A percentile compares a stretch with the other conserved stretches of the same genome.
These are phyloP conservation scores for Geotrichum aggregatum DNA, from an alignment of 1,139 yeast species.

Conservation along the genomic window DNA sequence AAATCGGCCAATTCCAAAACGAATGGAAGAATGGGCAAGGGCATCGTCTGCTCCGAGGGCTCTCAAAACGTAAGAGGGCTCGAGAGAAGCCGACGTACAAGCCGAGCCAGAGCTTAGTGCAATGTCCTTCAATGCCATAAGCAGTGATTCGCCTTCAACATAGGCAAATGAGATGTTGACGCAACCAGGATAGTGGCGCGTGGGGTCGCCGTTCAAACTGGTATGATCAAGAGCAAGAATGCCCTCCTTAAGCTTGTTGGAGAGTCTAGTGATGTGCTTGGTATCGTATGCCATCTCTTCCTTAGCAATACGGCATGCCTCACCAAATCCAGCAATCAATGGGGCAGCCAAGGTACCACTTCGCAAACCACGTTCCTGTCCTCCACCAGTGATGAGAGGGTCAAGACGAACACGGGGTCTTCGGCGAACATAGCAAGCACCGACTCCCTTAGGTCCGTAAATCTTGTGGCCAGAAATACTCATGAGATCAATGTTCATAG, in stretches of 20 bases:
- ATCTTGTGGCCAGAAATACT: constrained; percentile 94
- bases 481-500: constrained; percentile 85
- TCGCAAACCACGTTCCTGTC: constrained; percentile 97
- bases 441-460: constrained; percentile 97
- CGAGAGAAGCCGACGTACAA: constrained; percentile 96
- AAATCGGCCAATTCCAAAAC: constrained; percentile 96
- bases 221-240: constrained; percentile 82
- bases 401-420: constrained; percentile 97
- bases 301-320: constrained; percentile 82
- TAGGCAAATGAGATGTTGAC: constrained; percentile 95
- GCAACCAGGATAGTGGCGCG: constrained; percentile 81
- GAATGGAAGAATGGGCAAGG: constrained; percentile 91
- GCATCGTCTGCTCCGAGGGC: constrained; percentile 98
- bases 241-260: constrained; percentile 68
- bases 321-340: constrained; percentile 92
- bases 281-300: constrained; percentile 72
- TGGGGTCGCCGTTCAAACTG: constrained; percentile 78
- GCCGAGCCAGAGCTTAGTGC: constrained; percentile 94
- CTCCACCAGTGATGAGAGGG: constrained; percentile 95
- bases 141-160: constrained; percentile 93
- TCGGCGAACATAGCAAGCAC: constrained; percentile 93
- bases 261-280: constrained; percentile 62
- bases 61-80: constrained; percentile 93
- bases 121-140: constrained; percentile 96
- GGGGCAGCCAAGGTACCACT: constrained; percentile 98